Evolutionary conservation across 805 yeast species (phyloP).

Genomic region (Suhomyces sp.): DNA sequence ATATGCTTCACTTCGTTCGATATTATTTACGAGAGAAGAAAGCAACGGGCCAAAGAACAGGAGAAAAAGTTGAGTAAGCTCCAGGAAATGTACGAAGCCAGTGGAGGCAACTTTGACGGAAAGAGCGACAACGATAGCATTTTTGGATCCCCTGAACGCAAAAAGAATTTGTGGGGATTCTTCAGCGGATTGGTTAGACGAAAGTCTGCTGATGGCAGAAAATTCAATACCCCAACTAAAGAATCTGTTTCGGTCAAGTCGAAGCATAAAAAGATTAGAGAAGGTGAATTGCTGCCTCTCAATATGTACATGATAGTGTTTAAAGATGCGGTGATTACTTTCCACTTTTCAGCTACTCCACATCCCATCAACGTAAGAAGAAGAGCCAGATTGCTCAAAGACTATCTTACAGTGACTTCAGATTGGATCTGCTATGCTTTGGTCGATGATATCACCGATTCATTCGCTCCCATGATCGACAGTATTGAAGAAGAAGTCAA

Average conservation of each 20-base stretch:
- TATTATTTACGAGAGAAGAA: constrained; percentile 70
- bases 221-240: constrained; percentile 9
- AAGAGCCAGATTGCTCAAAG: constrained; percentile 82
- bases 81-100: constrained; percentile 32
- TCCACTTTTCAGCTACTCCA: constrained; percentile 92
- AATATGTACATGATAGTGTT: constrained; percentile 93
- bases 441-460: constrained; percentile 95
- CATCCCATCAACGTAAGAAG: constrained; percentile 95
- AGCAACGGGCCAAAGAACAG: constrained; percentile 46
- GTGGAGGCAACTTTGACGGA: constrained; percentile 12
- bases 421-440: constrained; percentile 98
- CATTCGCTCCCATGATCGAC: constrained; percentile 94
- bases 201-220: not conserved
- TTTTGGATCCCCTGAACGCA: constrained; percentile 16
- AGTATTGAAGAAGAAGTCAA: constrained; percentile 93
- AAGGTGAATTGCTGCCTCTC: constrained; percentile 75
- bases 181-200: constrained; percentile 9
- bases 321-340: constrained; percentile 84
- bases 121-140: constrained; percentile 15
- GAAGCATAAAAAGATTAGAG: constrained; percentile 32
- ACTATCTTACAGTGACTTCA: constrained; percentile 83
- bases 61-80: constrained; percentile 37
- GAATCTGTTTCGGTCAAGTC: constrained; percentile 21
- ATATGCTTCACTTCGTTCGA: constrained; percentile 70
- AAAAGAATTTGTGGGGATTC: constrained; percentile 13